These are phyloP conservation scores for Dalechampia spathulata DNA, from an alignment of 441 rosid genomes.

Conservation along the genomic window DNA sequence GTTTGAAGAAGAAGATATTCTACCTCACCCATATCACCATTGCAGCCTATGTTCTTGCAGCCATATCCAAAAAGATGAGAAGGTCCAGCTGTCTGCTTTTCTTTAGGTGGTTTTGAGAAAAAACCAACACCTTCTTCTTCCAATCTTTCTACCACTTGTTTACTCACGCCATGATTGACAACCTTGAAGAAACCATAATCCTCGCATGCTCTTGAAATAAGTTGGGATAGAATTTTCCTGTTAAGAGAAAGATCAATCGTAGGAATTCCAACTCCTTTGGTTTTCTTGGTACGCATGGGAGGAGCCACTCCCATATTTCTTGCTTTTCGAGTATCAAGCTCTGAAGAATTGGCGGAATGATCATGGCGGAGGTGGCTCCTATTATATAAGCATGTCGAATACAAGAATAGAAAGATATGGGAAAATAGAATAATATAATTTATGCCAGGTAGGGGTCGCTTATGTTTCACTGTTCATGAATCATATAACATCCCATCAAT, in stretches of 20 bases:
- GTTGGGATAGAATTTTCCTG: slow-evolving; percentile 35
- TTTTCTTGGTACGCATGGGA: slow-evolving; percentile 31
- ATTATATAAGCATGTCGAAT: too few relatives aligned
- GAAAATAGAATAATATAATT: too few relatives aligned
- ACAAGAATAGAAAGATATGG: not conserved
- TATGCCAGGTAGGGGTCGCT: slow-evolving; percentile 1
- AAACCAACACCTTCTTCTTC: slow-evolving; percentile 52
- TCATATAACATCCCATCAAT: too few relatives aligned
- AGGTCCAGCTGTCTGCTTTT: slow-evolving; percentile 50
- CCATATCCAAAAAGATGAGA: slow-evolving; percentile 74
- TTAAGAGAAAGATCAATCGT: slow-evolving; percentile 55
- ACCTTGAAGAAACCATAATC: slow-evolving; percentile 75
- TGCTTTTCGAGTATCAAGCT: not conserved
- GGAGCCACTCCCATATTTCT: slow-evolving; percentile 66
- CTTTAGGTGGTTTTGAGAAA: slow-evolving; percentile 48
- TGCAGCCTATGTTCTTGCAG: slow-evolving; percentile 60
- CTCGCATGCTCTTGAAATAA: slow-evolving; percentile 60
- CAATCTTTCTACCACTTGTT: slow-evolving; percentile 25
- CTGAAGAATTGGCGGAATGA: not conserved
- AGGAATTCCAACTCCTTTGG: slow-evolving; percentile 48
- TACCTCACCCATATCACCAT: slow-evolving; percentile 72
- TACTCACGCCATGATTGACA: slow-evolving; percentile 58
- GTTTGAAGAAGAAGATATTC: slow-evolving; percentile 68
- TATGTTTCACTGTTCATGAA: too few relatives aligned
- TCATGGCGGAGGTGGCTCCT: slow-evolving; percentile 16